These are phyloP conservation scores for Lasiodiplodia gonubiensis DNA, from an alignment of 2,329 filamentous ascomycete genomes.

Conservation along the genomic window DNA sequence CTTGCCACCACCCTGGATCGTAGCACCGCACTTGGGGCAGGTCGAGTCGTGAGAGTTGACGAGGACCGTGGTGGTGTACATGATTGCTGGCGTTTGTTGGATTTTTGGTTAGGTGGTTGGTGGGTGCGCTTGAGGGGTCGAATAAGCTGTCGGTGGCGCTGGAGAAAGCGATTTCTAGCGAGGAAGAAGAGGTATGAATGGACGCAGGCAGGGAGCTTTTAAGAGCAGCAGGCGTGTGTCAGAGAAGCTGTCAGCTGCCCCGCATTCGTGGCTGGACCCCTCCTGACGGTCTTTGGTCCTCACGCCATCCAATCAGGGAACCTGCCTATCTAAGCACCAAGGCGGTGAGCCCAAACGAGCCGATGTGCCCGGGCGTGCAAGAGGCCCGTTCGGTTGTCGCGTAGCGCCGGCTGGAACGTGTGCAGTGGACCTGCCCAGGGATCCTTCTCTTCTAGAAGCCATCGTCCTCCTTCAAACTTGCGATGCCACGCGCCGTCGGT, in stretches of 20 bases:
- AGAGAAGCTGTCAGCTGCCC: conserved; percentile 28
- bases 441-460: conserved; percentile 25
- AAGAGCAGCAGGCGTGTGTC: conserved; percentile 13
- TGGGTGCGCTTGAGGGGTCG: neutral
- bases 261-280: conserved; percentile 20
- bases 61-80: conserved; percentile 33
- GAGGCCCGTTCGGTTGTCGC: conserved; percentile 16
- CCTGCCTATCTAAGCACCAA: conserved; percentile 27
- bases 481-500: conserved; percentile 44
- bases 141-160: neutral
- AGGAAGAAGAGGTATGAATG: neutral
- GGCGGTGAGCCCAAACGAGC: conserved; percentile 10
- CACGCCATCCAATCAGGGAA: conserved; percentile 27
- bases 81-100: neutral
- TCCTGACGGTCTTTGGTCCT: conserved; percentile 19
- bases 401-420: conserved; percentile 15
- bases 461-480: conserved; percentile 25
- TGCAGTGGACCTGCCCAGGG: conserved; percentile 3
- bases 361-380: conserved; percentile 10
- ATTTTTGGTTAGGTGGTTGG: neutral
- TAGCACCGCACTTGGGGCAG: conserved; percentile 49
- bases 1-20: conserved; percentile 41
- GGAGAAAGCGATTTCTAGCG: neutral
- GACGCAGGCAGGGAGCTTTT: conserved; percentile 8
- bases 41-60: conserved; percentile 40